Conservation (phyloP, 805 yeast genomes). For the Candida suzukii region DNA sequence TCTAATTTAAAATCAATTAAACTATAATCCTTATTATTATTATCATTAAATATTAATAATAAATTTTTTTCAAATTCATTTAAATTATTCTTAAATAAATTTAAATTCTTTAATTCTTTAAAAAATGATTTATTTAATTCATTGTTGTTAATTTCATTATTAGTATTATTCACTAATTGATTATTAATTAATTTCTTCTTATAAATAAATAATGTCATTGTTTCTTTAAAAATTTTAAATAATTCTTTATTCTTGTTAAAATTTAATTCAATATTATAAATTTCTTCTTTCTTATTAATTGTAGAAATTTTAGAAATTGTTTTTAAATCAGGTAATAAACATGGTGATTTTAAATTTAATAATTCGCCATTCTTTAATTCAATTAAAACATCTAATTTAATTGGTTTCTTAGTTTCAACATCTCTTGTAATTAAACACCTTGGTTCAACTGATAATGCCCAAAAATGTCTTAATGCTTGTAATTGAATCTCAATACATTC, state of each 20-base stretch:
- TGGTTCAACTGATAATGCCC: constrained; percentile 80
- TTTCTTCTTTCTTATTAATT: constrained; percentile 38
- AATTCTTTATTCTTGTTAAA: constrained; percentile 29
- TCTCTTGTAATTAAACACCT: constrained; percentile 77
- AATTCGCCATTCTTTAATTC: constrained; percentile 30
- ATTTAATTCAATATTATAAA: constrained; percentile 38
- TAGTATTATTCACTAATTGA: neutral
- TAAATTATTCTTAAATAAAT: constrained; percentile 12
- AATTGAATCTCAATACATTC: constrained; percentile 53
- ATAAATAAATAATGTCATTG: constrained; percentile 45
- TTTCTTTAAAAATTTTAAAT: constrained; percentile 31
- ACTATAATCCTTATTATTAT: constrained; percentile 26
- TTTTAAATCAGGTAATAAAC: constrained; percentile 56
- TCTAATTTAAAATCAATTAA: constrained; percentile 53
- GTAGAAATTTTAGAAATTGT: constrained; percentile 43
- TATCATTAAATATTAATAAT: neutral
- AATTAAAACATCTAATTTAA: constrained; percentile 34
- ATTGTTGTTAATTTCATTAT: neutral
- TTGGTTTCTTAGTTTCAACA: constrained; percentile 50
- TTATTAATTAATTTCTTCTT: too few species aligned
- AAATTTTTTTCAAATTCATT: constrained; percentile 13
- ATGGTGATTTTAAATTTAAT: constrained; percentile 45
- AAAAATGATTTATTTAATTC: neutral
- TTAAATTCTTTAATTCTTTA: constrained; percentile 10
- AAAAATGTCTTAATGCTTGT: constrained; percentile 83